phyloP scores from a whole-genome alignment of 495 filamentous ascomycete genomes.

The Penicillium nucicola region DNA sequence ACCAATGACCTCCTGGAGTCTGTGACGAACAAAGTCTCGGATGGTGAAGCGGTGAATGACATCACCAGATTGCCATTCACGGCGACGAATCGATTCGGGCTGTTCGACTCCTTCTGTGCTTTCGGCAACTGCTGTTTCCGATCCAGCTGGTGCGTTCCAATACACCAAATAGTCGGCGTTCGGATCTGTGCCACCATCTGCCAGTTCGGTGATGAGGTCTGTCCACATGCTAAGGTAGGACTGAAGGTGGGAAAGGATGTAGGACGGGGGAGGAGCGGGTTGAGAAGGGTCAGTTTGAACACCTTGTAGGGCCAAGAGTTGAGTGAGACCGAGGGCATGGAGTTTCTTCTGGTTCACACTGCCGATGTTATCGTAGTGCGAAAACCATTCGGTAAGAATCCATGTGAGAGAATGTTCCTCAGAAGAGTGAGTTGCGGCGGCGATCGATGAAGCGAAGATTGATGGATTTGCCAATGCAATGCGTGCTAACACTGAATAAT shows the following conservation, averaged over 20 bases:
- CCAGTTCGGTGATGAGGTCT: constrained; percentile 59
- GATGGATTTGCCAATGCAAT: constrained; percentile 67
- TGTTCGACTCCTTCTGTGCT: constrained; percentile 51
- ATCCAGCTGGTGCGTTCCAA: constrained; percentile 38
- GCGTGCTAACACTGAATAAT: constrained; percentile 78
- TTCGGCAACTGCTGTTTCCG: constrained; percentile 26
- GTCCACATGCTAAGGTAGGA: constrained; percentile 70
- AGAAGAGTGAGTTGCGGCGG: constrained; percentile 33
- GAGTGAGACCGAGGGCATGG: constrained; percentile 75
- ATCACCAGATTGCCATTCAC: constrained; percentile 58
- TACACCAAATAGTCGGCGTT: constrained; percentile 53
- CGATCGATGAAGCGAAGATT: constrained; percentile 57
- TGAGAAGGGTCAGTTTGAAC: constrained; percentile 39
- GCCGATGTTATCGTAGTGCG: constrained; percentile 76
- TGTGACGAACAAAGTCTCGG: constrained; percentile 65
- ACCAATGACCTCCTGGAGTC: constrained; percentile 62
- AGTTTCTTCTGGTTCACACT: constrained; percentile 75
- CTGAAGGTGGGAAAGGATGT: constrained; percentile 59
- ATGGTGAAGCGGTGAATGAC: constrained; percentile 69
- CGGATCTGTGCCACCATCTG: constrained; percentile 41
- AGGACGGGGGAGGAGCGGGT: constrained; percentile 32
- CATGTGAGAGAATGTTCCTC: constrained; percentile 58
- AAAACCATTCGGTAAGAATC: constrained; percentile 86
- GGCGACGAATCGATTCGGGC: constrained; percentile 57
- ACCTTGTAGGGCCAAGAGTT: constrained; percentile 64